Percentiles rank a stretch among this genome's conserved stretches.
Conservation (phyloP, 2,329 filamentous ascomycete species). For the Trichoderma sp. region DNA sequence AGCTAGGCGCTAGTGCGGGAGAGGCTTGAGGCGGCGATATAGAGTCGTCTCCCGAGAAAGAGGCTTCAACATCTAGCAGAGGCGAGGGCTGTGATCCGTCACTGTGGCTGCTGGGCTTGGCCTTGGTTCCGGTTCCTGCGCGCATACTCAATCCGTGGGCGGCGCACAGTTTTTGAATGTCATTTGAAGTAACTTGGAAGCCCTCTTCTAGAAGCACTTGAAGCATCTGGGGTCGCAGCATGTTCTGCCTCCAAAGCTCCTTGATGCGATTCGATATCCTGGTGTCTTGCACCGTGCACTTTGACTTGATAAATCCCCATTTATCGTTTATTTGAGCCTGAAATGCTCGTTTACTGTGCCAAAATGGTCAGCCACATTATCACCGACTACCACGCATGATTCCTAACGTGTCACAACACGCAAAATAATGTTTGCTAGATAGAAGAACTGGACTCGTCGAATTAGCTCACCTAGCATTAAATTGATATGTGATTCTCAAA, state of each 20-base stretch:
- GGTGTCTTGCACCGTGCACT: too few species aligned
- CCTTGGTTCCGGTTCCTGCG: slow-evolving; percentile 44
- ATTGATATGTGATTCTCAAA: neutral
- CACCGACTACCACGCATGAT: neutral
- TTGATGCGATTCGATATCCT: slow-evolving; percentile 69
- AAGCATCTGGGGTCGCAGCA: slow-evolving; percentile 70
- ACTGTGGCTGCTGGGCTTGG: slow-evolving; percentile 50
- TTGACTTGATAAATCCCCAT: slow-evolving; percentile 75
- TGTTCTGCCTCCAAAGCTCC: slow-evolving; percentile 75
- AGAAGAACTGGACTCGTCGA: neutral
- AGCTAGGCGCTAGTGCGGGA: neutral
- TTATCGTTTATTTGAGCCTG: slow-evolving; percentile 73
- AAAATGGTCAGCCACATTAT: slow-evolving; percentile 21
- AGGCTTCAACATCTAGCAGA: too few species aligned
- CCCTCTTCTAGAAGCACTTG: slow-evolving; percentile 65
- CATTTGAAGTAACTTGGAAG: slow-evolving; percentile 67
- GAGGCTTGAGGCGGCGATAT: neutral
- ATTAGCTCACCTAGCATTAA: neutral
- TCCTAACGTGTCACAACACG: neutral
- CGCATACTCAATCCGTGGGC: slow-evolving; percentile 67
- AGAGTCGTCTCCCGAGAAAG: neutral
- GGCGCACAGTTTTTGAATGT: slow-evolving; percentile 65
- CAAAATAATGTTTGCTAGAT: neutral
- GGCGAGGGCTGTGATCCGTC: neutral
- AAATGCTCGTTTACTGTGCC: slow-evolving; percentile 66